Evolutionary conservation across 176 grass and related monocot species (phyloP).

Genomic region (Olyra latifolia): DNA sequence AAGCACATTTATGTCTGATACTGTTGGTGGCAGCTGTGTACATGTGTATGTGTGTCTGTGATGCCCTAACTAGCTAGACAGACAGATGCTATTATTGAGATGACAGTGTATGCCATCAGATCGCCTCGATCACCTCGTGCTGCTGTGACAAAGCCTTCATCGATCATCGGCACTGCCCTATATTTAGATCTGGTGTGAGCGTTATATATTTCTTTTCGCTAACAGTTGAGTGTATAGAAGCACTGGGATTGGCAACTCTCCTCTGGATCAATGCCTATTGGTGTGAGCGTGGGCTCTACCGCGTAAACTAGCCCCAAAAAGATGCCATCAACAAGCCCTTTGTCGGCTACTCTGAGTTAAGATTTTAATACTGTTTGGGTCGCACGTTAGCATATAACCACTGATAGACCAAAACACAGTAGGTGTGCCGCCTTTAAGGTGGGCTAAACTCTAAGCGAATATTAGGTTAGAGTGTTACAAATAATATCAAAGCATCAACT

Average conservation of each 20-base stretch:
- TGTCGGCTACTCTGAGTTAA: not conserved
- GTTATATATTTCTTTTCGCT: not conserved
- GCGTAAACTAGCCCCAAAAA: not conserved
- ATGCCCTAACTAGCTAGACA: not conserved
- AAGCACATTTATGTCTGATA: conserved; percentile 39
- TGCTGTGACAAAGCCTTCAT: not conserved
- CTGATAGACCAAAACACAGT: too few relatives aligned
- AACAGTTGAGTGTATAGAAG: not conserved
- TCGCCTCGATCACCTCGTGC: not conserved
- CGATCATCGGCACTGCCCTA: too few relatives aligned
- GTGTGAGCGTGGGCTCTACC: not conserved
- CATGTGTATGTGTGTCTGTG: not conserved
- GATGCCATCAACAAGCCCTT: not conserved
- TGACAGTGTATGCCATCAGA: not conserved
- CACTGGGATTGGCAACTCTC: not conserved
- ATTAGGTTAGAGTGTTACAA: too few relatives aligned
- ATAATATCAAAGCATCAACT: too few relatives aligned
- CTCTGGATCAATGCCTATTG: not conserved
- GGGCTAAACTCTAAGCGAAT: too few relatives aligned
- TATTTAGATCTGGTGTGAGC: not conserved
- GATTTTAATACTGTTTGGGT: too few relatives aligned
- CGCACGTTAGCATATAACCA: too few relatives aligned
- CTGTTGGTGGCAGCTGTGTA: conserved; percentile 22
- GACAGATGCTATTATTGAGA: conserved; percentile 31
- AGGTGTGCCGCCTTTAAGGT: too few relatives aligned